Evolutionary conservation across 2,329 filamentous ascomycete species (phyloP), one percentile per base, ranked within the genome.

Genomic region (Aspergillus texensis): DNA sequence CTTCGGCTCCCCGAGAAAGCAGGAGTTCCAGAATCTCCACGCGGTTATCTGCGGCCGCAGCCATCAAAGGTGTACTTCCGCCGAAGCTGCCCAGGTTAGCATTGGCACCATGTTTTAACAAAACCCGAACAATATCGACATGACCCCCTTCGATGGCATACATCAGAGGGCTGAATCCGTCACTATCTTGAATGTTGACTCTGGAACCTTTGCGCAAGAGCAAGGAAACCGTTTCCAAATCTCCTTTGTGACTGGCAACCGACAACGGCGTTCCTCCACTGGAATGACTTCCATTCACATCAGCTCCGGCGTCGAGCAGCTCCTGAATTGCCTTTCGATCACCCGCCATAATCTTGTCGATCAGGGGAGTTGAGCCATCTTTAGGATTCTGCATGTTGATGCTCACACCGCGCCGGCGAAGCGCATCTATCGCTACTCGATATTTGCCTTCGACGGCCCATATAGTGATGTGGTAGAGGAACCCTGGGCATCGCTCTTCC

Each of bases 281-380:
- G 43, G 14, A 1, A 9, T 50, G n/a, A 2, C 21, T 54, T 6
- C 65, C 62, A 14, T 72, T 62, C 0, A 65, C 58, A 59, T 70
- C 52, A 2, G 72, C 72, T 2, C 68, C 69, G 53, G 69, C 62
- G 5, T 57, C 46, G 2, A 74, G 66, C 5, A 73, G 45, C 9
- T 10, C 60, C 11, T 53, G 28, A 14, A 60, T 28, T 2, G 66
- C 68, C 8, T 60, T 50, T 6, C 62, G 19, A 45, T 71, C 57
- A 1, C 21, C 45, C 0, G 12, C 21, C 2, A 14, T 39, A 11
- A 68, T 45, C 4, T 24, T 21, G n/a, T 67, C 54, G 6, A 67
- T 58, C 10, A 75, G 39, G 0, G 68, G 63, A 0, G 71, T 70
- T n/a, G 34, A 43, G 0, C 64, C 60, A 10, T 50, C 64, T 8